A percentile compares a stretch with the other conserved stretches of the same genome.
Evolutionary conservation across 2,329 filamentous ascomycete genomes (phyloP).

Genomic region (Chaetomium olivaceum): DNA sequence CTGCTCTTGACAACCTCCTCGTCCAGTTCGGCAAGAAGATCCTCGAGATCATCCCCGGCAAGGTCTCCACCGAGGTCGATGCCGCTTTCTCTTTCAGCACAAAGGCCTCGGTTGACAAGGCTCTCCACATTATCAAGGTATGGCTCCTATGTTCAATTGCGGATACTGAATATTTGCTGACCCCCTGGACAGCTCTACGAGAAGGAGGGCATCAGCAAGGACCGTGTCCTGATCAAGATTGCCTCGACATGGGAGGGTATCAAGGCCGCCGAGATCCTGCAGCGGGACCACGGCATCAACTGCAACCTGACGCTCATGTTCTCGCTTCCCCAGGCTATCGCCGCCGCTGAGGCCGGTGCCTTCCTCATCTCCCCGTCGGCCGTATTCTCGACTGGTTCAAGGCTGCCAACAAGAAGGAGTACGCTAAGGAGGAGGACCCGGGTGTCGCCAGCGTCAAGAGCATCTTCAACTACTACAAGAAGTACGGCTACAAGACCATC

Average conservation of each 20-base stretch:
- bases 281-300: conserved; percentile 95
- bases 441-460: conserved; percentile 89
- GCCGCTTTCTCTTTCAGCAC: conserved; percentile 95
- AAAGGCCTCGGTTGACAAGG: conserved; percentile 89
- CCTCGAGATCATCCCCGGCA: conserved; percentile 92
- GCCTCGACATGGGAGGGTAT: conserved; percentile 99
- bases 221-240: conserved; percentile 96
- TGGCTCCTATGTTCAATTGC: conserved; percentile 33
- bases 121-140: conserved; percentile 94
- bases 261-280: conserved; percentile 95
- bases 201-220: conserved; percentile 85
- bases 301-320: conserved; percentile 99
- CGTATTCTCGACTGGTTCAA: conserved; percentile 99
- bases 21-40: conserved; percentile 99
- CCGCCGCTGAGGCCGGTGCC: conserved; percentile 88
- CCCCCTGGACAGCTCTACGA: conserved; percentile 76
- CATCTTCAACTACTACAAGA: conserved; percentile 99
- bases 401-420: conserved; percentile 91
- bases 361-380: conserved; percentile 98
- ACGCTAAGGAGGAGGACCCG: conserved; percentile 85
- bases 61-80: conserved; percentile 98
- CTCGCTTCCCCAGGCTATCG: conserved; percentile 91
- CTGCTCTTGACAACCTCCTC: conserved; percentile 86
- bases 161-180: not conserved
- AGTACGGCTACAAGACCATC: conserved; percentile 97